phyloP scores from a whole-genome alignment of 441 rosid genomes.

The Sinapis alba region DNA sequence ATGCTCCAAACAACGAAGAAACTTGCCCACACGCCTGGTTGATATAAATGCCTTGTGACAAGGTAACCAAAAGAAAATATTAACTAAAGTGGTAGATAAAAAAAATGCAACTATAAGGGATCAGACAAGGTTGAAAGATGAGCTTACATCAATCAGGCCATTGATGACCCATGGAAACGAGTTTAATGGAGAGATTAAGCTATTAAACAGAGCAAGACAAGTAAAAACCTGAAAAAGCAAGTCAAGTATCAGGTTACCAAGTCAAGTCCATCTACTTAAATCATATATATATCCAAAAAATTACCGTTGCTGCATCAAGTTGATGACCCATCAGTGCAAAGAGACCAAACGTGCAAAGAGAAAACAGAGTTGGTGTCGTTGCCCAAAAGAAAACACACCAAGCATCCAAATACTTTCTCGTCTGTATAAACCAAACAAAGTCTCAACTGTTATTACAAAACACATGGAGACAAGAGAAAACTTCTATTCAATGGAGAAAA shows the following conservation, averaged over 20 bases:
- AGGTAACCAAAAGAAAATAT: slow-evolving; percentile 19
- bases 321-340: slow-evolving; percentile 87
- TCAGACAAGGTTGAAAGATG: slow-evolving; percentile 23
- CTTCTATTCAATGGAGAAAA: slow-evolving; percentile 1
- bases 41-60: slow-evolving; percentile 81
- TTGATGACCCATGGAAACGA: slow-evolving; percentile 98
- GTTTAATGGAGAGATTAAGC: slow-evolving; percentile 89
- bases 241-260: neutral
- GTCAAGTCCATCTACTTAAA: neutral
- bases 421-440: slow-evolving; percentile 49
- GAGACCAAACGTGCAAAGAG: slow-evolving; percentile 88
- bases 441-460: slow-evolving; percentile 14
- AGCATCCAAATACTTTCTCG: slow-evolving; percentile 95
- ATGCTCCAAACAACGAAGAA: slow-evolving; percentile 65
- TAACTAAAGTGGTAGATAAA: slow-evolving; percentile 26
- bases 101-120: slow-evolving; percentile 16
- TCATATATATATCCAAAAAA: neutral
- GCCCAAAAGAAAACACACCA: slow-evolving; percentile 99
- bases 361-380: slow-evolving; percentile 92
- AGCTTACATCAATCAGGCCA: slow-evolving; percentile 93
- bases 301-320: slow-evolving; percentile 97
- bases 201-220: slow-evolving; percentile 91
- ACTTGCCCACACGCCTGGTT: slow-evolving; percentile 77
- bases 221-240: slow-evolving; percentile 77
- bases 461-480: slow-evolving; percentile 16